A percentile compares a stretch with the other conserved stretches of the same genome.
phyloP scores from a whole-genome alignment of 345 rosid species.

The Melaleuca alternifolia region DNA sequence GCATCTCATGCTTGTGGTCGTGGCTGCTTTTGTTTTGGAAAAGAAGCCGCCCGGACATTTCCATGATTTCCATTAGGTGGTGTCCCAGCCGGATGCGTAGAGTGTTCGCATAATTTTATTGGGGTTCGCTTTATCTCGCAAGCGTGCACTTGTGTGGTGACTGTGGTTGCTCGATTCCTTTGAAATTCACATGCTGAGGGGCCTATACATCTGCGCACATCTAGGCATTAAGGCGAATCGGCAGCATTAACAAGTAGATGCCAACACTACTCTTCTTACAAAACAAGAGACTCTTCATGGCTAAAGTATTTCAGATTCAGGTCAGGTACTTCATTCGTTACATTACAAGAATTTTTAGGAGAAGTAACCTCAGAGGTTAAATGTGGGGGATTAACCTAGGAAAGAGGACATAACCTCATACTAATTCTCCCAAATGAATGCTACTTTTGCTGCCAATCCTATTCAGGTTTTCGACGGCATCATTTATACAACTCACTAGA shows the following conservation, averaged over 20 bases:
- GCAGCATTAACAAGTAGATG: neutral
- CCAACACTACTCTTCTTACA: neutral
- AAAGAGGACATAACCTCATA: neutral
- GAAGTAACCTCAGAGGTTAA: neutral
- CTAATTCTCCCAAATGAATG: neutral
- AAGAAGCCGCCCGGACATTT: neutral
- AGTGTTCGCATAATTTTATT: neutral
- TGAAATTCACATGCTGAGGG: neutral
- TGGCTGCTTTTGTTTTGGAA: neutral
- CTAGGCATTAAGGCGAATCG: neutral
- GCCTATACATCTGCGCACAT: neutral
- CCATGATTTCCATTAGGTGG: neutral
- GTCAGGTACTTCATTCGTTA: neutral
- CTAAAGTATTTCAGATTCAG: neutral
- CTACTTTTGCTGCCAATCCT: neutral
- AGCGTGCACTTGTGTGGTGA: neutral
- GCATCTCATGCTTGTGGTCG: neutral
- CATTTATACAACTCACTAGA: slow-evolving; percentile 43
- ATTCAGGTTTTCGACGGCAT: slow-evolving; percentile 9
- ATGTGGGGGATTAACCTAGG: neutral
- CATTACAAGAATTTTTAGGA: neutral
- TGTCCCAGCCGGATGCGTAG: neutral
- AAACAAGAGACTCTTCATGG: neutral
- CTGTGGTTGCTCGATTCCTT: neutral
- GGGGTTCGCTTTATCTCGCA: neutral